A percentile compares a stretch with the other conserved stretches of the same genome.
These are phyloP conservation scores for Haplographium delicatum DNA, from an alignment of 495 filamentous ascomycete genomes.

Conservation along the genomic window DNA sequence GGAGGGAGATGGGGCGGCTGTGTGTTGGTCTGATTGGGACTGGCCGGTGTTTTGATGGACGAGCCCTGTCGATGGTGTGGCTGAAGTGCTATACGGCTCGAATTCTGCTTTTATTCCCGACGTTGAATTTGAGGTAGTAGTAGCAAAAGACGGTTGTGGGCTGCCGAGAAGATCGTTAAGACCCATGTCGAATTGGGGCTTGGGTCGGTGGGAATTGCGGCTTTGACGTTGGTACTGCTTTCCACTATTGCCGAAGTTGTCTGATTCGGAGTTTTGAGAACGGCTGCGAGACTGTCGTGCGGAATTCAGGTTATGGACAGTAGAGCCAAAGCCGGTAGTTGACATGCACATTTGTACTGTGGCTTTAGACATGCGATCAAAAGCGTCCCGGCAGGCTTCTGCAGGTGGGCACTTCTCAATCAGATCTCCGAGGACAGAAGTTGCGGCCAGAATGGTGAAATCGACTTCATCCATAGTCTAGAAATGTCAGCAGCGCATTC, in stretches of 20 bases:
- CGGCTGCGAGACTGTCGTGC: slow-evolving; percentile 12
- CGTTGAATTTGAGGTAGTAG: not conserved
- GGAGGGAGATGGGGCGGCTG: slow-evolving; percentile 11
- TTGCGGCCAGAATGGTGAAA: slow-evolving; percentile 91
- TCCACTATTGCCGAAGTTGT: slow-evolving; percentile 7
- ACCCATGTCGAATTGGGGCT: slow-evolving; percentile 60
- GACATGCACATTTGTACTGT: slow-evolving; percentile 87
- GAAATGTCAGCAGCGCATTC: not conserved
- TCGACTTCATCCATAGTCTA: slow-evolving; percentile 93
- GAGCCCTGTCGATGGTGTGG: not conserved
- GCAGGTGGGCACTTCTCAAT: slow-evolving; percentile 76
- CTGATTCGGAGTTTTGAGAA: slow-evolving; percentile 2
- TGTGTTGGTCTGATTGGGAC: slow-evolving; percentile 6
- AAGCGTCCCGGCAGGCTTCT: slow-evolving; percentile 85
- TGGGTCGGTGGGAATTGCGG: slow-evolving; percentile 23
- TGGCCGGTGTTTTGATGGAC: slow-evolving; percentile 12
- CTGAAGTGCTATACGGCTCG: slow-evolving; percentile 1
- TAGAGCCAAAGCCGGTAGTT: slow-evolving; percentile 70
- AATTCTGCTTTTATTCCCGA: slow-evolving; percentile 16
- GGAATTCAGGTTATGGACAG: too few relatives aligned
- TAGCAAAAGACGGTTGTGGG: not conserved
- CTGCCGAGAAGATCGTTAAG: slow-evolving; percentile 48
- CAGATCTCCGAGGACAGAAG: slow-evolving; percentile 73
- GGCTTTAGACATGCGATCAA: slow-evolving; percentile 91
- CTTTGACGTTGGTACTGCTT: slow-evolving; percentile 8